phyloP scores from a whole-genome alignment of 352 stramenopile species.

The Globisporangium polare region DNA sequence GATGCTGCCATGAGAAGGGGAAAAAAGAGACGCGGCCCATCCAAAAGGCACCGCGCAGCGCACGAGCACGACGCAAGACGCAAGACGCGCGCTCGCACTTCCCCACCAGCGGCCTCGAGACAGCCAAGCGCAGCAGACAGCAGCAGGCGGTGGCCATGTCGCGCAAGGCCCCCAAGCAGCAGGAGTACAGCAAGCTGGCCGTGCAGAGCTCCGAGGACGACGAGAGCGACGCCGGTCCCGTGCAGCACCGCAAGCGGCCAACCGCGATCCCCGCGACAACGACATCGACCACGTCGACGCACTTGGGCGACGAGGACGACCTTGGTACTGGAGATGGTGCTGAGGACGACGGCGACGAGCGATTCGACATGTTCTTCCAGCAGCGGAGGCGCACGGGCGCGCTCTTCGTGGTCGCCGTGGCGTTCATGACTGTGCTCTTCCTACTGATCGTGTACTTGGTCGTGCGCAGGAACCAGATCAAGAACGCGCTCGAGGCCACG shows the following conservation, averaged over 20 bases:
- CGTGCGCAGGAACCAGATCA: conserved; percentile 30
- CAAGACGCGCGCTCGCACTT: background rate
- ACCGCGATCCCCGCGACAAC: background rate
- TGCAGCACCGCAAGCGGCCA: conserved; percentile 5
- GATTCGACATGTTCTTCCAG: conserved; percentile 11
- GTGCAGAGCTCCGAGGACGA: conserved; percentile 7
- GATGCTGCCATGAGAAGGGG: no score
- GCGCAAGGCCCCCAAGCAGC: conserved; percentile 22
- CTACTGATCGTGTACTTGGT: conserved; percentile 42
- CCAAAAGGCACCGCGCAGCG: no score
- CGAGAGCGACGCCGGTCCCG: background rate
- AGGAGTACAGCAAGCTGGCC: conserved; percentile 17
- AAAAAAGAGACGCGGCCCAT: no score
- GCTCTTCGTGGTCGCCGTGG: conserved; percentile 26
- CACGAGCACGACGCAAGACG: background rate
- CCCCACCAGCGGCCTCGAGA: background rate
- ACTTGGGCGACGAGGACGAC: background rate
- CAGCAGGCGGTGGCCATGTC: background rate
- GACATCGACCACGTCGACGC: background rate
- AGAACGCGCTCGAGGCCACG: conserved; percentile 26
- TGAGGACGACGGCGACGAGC: conserved; percentile 10
- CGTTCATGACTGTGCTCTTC: conserved; percentile 29
- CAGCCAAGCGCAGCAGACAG: background rate
- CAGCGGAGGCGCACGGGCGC: conserved; percentile 18
- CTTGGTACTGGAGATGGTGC: background rate